These are phyloP conservation scores for Phytophthora fragariae DNA, from an alignment of 352 stramenopile species.

Conservation along the genomic window DNA sequence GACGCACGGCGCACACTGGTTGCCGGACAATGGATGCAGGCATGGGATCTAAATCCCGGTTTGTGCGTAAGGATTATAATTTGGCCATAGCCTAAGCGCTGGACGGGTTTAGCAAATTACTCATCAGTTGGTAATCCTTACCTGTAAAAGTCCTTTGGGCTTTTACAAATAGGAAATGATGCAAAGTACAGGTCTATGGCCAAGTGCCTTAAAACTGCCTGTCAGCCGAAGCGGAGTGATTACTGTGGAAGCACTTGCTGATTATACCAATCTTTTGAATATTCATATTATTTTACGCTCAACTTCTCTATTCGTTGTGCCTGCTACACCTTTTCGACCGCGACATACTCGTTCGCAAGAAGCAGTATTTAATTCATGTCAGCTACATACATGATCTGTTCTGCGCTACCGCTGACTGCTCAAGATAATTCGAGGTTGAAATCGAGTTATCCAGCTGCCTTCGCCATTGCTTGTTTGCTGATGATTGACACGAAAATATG, in stretches of 20 bases:
- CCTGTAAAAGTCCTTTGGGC: constrained; percentile 65
- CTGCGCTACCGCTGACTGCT: too few relatives aligned
- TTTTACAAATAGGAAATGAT: constrained; percentile 89
- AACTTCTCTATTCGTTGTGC: too few relatives aligned
- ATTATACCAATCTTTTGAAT: constrained; percentile 51
- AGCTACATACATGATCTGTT: too few relatives aligned
- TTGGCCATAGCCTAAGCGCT: constrained; percentile 1
- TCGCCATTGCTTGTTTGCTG: too few relatives aligned
- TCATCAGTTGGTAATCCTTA: constrained; percentile 90
- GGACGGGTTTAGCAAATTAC: constrained; percentile 33
- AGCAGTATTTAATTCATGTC: too few relatives aligned
- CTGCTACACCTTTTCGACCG: too few relatives aligned
- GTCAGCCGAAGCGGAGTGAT: constrained; percentile 82
- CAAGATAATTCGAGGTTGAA: too few relatives aligned
- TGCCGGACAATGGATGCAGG: neutral
- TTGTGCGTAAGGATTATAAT: constrained; percentile 26
- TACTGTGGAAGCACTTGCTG: constrained; percentile 78
- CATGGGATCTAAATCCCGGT: neutral
- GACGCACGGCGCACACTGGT: neutral
- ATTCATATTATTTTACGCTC: neutral
- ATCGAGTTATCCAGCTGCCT: too few relatives aligned
- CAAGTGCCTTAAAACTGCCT: constrained; percentile 83
- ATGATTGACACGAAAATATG: too few relatives aligned
- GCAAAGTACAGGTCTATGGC: constrained; percentile 79
- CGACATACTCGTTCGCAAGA: too few relatives aligned